Percentiles rank a stretch among this genome's conserved stretches.
phyloP scores from a whole-genome alignment of 2,329 filamentous ascomycete species.

The Phoma sp. region DNA sequence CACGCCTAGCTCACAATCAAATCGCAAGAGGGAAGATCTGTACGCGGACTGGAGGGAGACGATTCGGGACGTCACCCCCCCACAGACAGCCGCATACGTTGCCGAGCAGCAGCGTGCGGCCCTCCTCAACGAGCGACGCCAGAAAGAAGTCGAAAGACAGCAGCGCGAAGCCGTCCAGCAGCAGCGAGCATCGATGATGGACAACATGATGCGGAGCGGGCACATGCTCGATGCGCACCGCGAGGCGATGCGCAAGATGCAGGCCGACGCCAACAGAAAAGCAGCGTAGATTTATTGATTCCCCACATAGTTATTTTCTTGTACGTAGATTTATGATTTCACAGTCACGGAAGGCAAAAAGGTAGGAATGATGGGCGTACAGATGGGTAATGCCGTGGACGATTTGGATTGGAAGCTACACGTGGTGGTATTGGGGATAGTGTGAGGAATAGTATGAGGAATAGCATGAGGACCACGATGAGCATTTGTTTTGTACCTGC shows the following conservation, averaged over 20 bases:
- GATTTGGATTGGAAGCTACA: neutral
- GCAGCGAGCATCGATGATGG: constrained; percentile 68
- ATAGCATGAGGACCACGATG: no score
- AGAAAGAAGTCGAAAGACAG: constrained; percentile 67
- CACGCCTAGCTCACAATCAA: constrained; percentile 29
- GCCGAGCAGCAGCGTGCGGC: constrained; percentile 50
- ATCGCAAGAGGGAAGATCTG: constrained; percentile 44
- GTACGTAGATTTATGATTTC: constrained; percentile 9
- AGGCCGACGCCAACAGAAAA: constrained; percentile 62
- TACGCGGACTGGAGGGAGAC: constrained; percentile 47
- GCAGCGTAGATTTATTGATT: constrained; percentile 21
- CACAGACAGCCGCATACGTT: constrained; percentile 25
- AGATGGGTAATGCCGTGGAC: neutral
- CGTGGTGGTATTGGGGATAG: neutral
- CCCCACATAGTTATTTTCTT: constrained; percentile 4
- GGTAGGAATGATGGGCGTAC: neutral
- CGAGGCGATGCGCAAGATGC: constrained; percentile 82
- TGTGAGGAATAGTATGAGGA: no score
- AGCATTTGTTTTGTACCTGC: no score
- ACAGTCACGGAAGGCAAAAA: neutral
- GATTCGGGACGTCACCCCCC: constrained; percentile 35
- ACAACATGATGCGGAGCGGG: constrained; percentile 77
- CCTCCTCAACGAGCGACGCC: constrained; percentile 69
- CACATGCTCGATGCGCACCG: constrained; percentile 79
- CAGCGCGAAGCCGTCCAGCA: constrained; percentile 65